Percentiles rank a stretch among this genome's conserved stretches.
phyloP scores from a whole-genome alignment of 2,329 filamentous ascomycete species.

The Coniochaeta sp. region DNA sequence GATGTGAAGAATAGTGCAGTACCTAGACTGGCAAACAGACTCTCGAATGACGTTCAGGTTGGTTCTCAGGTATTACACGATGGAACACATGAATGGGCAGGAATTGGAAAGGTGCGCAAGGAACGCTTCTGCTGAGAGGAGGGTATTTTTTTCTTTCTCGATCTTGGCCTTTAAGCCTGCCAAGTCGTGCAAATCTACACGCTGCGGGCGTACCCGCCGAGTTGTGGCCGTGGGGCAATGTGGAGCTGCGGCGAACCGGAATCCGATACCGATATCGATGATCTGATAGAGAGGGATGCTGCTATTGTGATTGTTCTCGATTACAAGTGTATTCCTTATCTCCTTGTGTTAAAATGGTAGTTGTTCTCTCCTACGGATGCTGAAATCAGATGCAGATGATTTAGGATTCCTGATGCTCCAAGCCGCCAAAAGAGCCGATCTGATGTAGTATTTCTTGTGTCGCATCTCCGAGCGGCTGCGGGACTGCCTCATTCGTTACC shows the following conservation, averaged over 20 bases:
- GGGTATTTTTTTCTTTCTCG: neutral
- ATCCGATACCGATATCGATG: conserved; percentile 12
- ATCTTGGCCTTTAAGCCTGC: neutral
- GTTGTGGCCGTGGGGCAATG: neutral
- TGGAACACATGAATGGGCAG: neutral
- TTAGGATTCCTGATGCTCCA: too few relatives aligned
- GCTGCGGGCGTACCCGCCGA: too few relatives aligned
- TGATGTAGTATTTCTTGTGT: too few relatives aligned
- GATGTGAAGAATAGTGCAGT: neutral
- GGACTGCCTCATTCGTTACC: too few relatives aligned
- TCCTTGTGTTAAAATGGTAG: neutral
- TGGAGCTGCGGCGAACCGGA: neutral
- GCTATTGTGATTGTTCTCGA: conserved; percentile 10
- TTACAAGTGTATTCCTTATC: too few relatives aligned
- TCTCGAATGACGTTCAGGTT: neutral
- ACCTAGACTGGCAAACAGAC: neutral
- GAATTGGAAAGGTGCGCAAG: neutral
- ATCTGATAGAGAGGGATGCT: neutral
- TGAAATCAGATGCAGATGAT: too few relatives aligned
- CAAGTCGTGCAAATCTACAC: neutral
- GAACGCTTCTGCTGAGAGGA: neutral
- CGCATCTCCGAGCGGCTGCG: too few relatives aligned
- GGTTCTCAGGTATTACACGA: neutral
- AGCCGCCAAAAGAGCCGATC: too few relatives aligned
- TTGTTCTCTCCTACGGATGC: neutral